Conservation (phyloP, 768 basidiomycete species). For the Tulasnella sp. region DNA sequence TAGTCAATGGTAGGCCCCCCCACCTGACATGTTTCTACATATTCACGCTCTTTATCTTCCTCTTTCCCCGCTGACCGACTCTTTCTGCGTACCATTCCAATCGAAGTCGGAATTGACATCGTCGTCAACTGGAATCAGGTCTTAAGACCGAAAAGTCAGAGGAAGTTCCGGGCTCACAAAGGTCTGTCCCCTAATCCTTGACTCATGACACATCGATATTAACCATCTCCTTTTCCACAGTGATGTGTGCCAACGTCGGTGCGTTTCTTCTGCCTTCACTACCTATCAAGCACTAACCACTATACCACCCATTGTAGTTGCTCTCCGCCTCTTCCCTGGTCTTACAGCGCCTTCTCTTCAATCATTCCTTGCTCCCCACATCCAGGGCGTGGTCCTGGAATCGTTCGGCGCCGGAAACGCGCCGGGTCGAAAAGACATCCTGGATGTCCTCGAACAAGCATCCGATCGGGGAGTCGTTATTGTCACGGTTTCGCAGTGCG, state of each 20-base stretch:
- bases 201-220: neutral
- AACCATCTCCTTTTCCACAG: slow-evolving; percentile 28
- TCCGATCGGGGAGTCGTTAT: slow-evolving; percentile 75
- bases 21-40: neutral
- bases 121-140: slow-evolving; percentile 83
- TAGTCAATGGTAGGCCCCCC: slow-evolving; percentile 54
- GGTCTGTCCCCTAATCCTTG: slow-evolving; percentile 27
- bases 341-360: slow-evolving; percentile 63
- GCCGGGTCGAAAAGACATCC: slow-evolving; percentile 66
- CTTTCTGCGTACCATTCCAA: no score
- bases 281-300: neutral
- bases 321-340: slow-evolving; percentile 77
- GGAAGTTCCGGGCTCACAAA: slow-evolving; percentile 75
- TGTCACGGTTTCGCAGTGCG: slow-evolving; percentile 85
- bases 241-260: slow-evolving; percentile 75
- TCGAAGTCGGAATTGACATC: slow-evolving; percentile 80
- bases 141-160: slow-evolving; percentile 64
- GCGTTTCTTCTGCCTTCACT: slow-evolving; percentile 20
- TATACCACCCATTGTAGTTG: slow-evolving; percentile 35
- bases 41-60: neutral
- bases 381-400: slow-evolving; percentile 75
- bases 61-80: no score
- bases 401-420: slow-evolving; percentile 92
- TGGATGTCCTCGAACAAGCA: slow-evolving; percentile 66
- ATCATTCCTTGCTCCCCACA: slow-evolving; percentile 63